phyloP scores from a whole-genome alignment of 257 asterid genomes.

The Lithospermum erythrorhizon region DNA sequence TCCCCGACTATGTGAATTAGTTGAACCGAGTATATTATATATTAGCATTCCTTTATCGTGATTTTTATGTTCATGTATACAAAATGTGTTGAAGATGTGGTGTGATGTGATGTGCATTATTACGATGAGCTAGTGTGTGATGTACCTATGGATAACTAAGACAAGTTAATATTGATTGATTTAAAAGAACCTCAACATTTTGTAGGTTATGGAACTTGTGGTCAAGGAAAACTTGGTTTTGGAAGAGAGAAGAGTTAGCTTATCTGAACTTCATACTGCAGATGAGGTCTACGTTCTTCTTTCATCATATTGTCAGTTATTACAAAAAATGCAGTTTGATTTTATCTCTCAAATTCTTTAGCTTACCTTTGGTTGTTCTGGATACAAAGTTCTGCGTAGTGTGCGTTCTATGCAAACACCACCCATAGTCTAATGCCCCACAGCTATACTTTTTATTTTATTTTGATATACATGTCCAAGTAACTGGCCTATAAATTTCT shows the following conservation, averaged over 20 bases:
- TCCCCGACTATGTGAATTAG: too few species aligned
- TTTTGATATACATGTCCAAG: too few species aligned
- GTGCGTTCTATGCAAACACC: too few species aligned
- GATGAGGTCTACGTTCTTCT: constrained; percentile 58
- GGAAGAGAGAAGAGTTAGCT: constrained; percentile 60
- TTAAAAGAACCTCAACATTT: not conserved
- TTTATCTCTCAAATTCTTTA: not conserved
- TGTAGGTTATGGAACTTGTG: constrained; percentile 71
- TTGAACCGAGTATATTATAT: too few species aligned
- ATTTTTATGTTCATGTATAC: too few species aligned
- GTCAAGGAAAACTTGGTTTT: constrained; percentile 41
- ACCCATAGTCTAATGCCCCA: too few species aligned
- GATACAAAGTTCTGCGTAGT: not conserved
- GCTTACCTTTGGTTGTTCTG: not conserved
- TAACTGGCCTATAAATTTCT: too few species aligned
- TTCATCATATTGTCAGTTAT: constrained; percentile 3
- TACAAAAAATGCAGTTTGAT: not conserved
- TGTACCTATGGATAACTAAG: not conserved
- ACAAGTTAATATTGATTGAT: not conserved
- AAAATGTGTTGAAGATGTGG: too few species aligned
- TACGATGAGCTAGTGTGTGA: not conserved
- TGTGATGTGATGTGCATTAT: too few species aligned
- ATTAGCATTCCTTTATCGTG: too few species aligned
- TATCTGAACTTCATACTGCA: constrained; percentile 87
- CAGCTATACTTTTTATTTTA: too few species aligned